A percentile compares a stretch with the other conserved stretches of the same genome.
phyloP scores from a whole-genome alignment of 2,329 filamentous ascomycete genomes.

The Cyphellophora attinorum region DNA sequence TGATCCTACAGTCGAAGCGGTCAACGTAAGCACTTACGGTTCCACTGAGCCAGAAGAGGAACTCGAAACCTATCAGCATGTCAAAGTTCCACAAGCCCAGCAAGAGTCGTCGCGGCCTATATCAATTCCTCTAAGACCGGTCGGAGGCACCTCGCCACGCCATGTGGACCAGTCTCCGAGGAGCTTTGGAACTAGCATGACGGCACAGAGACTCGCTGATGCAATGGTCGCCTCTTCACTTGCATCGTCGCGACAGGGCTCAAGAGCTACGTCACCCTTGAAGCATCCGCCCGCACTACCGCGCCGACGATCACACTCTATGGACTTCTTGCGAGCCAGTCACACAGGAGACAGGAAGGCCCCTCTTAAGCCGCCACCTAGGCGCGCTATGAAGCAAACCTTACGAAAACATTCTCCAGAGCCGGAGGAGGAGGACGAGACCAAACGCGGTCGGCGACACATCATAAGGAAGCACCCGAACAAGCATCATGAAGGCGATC shows the following conservation, averaged over 20 bases:
- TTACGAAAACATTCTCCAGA: constrained; percentile 28
- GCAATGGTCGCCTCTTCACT: constrained; percentile 39
- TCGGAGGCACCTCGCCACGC: background rate
- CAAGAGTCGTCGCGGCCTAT: background rate
- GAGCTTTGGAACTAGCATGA: constrained; percentile 10
- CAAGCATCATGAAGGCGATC: constrained; percentile 39
- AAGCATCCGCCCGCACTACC: constrained; percentile 26
- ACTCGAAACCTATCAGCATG: too few relatives aligned
- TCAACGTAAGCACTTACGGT: too few relatives aligned
- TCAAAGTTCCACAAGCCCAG: too few relatives aligned
- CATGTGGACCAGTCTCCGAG: background rate
- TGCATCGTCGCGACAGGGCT: constrained; percentile 31
- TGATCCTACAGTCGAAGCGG: too few relatives aligned
- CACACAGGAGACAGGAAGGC: constrained; percentile 13
- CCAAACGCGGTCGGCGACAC: constrained; percentile 24
- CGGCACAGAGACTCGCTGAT: constrained; percentile 32
- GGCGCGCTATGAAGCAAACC: constrained; percentile 27
- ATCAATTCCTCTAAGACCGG: background rate
- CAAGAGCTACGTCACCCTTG: constrained; percentile 26
- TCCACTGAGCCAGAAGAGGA: too few relatives aligned
- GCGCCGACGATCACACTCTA: constrained; percentile 27
- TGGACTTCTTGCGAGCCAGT: constrained; percentile 22
- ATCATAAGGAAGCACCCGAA: constrained; percentile 35
- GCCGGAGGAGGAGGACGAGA: constrained; percentile 23
- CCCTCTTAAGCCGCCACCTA: constrained; percentile 7